A percentile compares a stretch with the other conserved stretches of the same genome.
Evolutionary conservation across 2,329 filamentous ascomycete genomes (phyloP).

Genomic region (Ramularia endophylla): DNA sequence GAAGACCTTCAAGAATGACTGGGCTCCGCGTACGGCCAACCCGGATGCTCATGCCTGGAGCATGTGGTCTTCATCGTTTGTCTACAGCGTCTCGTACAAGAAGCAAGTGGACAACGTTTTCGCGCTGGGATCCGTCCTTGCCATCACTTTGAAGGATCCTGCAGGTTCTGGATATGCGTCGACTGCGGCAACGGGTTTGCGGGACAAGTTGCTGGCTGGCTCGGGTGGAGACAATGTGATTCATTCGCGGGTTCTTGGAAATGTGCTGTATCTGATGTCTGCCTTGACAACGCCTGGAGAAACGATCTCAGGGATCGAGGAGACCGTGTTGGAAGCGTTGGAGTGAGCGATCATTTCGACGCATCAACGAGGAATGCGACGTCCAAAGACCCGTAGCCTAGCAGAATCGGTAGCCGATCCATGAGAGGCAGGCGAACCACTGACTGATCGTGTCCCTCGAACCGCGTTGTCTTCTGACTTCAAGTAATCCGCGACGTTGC

Average conservation of each 20-base stretch:
- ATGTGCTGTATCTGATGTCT: constrained; percentile 57
- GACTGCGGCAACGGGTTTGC: constrained; percentile 48
- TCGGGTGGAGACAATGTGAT: constrained; percentile 36
- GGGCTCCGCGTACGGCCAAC: constrained; percentile 30
- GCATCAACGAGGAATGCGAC: constrained; percentile 46
- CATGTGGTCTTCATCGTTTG: constrained; percentile 59
- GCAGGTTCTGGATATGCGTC: constrained; percentile 50
- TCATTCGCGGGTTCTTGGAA: constrained; percentile 55
- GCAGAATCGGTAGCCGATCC: no score
- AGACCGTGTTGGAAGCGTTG: constrained; percentile 31
- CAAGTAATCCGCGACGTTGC: no score
- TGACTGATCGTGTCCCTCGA: no score
- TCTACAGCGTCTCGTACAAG: constrained; percentile 54
- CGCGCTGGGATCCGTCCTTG: constrained; percentile 68
- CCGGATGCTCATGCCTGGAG: constrained; percentile 52
- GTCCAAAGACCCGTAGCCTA: constrained; percentile 45
- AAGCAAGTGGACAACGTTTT: constrained; percentile 58
- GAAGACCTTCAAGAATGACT: constrained; percentile 50
- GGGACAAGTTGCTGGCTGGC: constrained; percentile 42
- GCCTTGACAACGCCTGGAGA: constrained; percentile 46
- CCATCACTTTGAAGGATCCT: constrained; percentile 53
- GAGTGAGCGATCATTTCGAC: constrained; percentile 6
- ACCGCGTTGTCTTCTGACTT: no score
- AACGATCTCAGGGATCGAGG: constrained; percentile 38
- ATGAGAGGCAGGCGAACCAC: no score